phyloP scores from a whole-genome alignment of 2,329 filamentous ascomycete species.

The Cadophora sp. region DNA sequence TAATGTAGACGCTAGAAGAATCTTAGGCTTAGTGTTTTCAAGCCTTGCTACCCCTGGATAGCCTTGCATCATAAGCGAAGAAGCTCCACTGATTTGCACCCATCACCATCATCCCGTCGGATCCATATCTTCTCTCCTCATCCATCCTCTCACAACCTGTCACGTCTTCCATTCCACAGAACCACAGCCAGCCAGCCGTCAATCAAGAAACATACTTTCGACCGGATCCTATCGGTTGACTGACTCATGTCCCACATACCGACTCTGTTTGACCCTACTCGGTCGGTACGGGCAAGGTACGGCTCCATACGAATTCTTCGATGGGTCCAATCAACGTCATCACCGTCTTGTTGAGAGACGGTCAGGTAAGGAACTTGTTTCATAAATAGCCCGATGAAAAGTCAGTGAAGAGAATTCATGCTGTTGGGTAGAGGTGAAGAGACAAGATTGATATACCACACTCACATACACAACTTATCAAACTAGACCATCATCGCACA shows the following conservation, averaged over 20 bases:
- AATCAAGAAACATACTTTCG: background rate
- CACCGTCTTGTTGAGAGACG: constrained; percentile 26
- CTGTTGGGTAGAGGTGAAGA: constrained; percentile 11
- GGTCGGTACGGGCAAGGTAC: background rate
- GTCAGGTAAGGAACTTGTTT: constrained; percentile 6
- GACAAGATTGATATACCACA: constrained; percentile 27
- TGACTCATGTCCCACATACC: constrained; percentile 7
- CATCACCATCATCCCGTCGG: background rate
- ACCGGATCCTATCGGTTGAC: constrained; percentile 6
- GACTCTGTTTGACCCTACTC: background rate
- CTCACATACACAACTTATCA: constrained; percentile 26
- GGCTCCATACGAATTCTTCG: constrained; percentile 1
- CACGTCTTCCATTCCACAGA: background rate
- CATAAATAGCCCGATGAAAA: constrained; percentile 25
- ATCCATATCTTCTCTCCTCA: background rate
- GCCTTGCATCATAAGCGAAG: constrained; percentile 1
- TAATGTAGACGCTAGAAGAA: constrained; percentile 26
- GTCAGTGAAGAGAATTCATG: constrained; percentile 28
- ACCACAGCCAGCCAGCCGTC: background rate
- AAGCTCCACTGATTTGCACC: background rate
- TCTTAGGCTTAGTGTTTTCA: constrained; percentile 18
- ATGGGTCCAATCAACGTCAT: constrained; percentile 31
- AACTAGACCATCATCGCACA: constrained; percentile 16
- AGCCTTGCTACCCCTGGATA: constrained; percentile 10
- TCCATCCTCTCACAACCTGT: constrained; percentile 6